phyloP scores from a whole-genome alignment of 177 flowering plant genomes.

The Vitis hybrid region DNA sequence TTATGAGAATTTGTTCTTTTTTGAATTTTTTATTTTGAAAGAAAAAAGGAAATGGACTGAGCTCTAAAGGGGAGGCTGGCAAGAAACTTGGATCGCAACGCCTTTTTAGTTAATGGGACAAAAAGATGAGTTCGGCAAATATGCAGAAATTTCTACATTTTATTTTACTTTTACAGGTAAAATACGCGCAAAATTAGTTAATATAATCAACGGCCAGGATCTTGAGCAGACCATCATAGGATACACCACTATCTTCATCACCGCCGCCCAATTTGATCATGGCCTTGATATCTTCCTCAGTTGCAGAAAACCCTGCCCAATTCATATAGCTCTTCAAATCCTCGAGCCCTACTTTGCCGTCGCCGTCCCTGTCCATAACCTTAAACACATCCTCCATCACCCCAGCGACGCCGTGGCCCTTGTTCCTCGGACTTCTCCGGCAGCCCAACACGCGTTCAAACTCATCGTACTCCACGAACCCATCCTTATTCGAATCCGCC shows the following conservation, averaged over 20 bases:
- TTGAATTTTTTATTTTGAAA: too few relatives aligned
- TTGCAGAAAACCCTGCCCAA: conserved; percentile 39
- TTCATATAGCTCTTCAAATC: conserved; percentile 45
- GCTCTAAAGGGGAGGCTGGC: too few relatives aligned
- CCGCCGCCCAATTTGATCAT: conserved; percentile 75
- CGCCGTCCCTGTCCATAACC: conserved; percentile 77
- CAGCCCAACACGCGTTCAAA: conserved; percentile 55
- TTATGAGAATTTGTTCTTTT: too few relatives aligned
- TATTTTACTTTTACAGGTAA: too few relatives aligned
- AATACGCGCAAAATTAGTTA: neutral
- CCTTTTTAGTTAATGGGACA: too few relatives aligned
- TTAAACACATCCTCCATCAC: conserved; percentile 71
- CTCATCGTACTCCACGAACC: conserved; percentile 78
- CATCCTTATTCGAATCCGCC: conserved; percentile 70
- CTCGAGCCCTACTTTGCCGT: conserved; percentile 44
- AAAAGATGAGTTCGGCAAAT: too few relatives aligned
- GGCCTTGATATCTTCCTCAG: conserved; percentile 64
- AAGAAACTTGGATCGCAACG: too few relatives aligned
- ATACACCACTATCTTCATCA: conserved; percentile 48
- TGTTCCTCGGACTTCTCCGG: neutral
- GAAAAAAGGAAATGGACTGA: too few relatives aligned
- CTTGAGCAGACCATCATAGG: conserved; percentile 51
- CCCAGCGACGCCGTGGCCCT: conserved; percentile 5
- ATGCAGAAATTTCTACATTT: too few relatives aligned
- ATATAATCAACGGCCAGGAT: conserved; percentile 45